phyloP scores from a whole-genome alignment of 192 early-diverging fungal species.

The Backusella westeae region DNA sequence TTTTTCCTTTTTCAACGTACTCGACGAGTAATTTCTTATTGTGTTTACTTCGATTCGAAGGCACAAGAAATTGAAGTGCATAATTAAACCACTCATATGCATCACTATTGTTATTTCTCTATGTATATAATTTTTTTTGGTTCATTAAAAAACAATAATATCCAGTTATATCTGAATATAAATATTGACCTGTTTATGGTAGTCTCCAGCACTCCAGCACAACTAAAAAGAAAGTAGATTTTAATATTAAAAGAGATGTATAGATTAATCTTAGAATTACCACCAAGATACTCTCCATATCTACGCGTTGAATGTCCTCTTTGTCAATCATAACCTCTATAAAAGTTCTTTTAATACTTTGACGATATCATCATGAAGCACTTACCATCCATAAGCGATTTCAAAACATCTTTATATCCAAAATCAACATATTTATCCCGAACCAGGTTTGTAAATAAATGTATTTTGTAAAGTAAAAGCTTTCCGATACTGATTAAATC shows the following conservation, averaged over 20 bases:
- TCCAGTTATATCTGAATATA: background rate
- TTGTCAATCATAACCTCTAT: background rate
- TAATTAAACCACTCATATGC: background rate
- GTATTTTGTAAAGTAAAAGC: background rate
- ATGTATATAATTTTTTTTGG: background rate
- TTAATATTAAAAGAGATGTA: background rate
- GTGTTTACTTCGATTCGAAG: background rate
- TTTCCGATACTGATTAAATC: background rate
- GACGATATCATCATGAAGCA: background rate
- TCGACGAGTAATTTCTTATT: background rate
- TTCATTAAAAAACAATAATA: background rate
- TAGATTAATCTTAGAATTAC: background rate
- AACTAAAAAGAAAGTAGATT: background rate
- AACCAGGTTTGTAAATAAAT: background rate
- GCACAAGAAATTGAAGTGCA: background rate
- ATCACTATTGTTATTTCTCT: background rate
- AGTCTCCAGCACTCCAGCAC: background rate
- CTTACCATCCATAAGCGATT: background rate
- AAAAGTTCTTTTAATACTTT: background rate
- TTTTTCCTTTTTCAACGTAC: background rate
- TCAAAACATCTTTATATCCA: background rate
- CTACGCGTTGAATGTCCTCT: background rate
- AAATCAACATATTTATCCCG: background rate
- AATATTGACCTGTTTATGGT: background rate
- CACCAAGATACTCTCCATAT: background rate